Base-by-base conservation (phyloP, 331 rosid species). In the Prunus yedoensis region DNA sequence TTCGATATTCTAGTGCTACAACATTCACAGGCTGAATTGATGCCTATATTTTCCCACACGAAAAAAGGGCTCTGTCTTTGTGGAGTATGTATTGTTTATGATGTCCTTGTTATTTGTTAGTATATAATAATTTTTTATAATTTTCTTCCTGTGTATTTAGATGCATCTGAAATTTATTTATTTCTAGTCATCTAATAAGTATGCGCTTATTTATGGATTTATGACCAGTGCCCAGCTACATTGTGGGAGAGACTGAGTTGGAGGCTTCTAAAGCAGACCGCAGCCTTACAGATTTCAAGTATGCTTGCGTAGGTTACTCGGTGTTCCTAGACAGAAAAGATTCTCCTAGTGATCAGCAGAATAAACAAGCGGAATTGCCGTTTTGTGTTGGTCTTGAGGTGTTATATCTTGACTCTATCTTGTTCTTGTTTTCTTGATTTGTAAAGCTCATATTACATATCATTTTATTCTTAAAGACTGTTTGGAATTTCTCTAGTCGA, bases 311-410 rank as follows among this genome's bases (percentile, higher is more conserved):
- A 59, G 99, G 99, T 75, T 92, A 94, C 85, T 92, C 99, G 2
- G 91, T 92, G 62, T 89, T 80, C 87, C 61, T 92, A 63, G 88
- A 90, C 84, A 89, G 90, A 63, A 87, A 90, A 68, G 86, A 80
- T 50, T 79, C 96, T 74, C 25, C 90, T 52, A 74, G 81, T 54
- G 91, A 83, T 60, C 71, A 78, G 0, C 87, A 68, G 65, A 85
- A 88, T 77, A 90, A 89, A 82, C 85, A 87, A 76, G 89, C 93
- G 11, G 86, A 88, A 59, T 79, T 94, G 79, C 99, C 99, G 13
- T 85, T 90, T 75, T 94, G 99, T 27, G 83, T 81, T 80, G 99
- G 99, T 64, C 84, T 94, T 78, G 97, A 92, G 99, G 99, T 92
- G 79, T 43, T 66, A 64, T 63, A 68, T 69, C 79, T 71, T 28